Base-by-base conservation (phyloP, 2,329 filamentous ascomycete genomes). In the Diaporthe caulivora region DNA sequence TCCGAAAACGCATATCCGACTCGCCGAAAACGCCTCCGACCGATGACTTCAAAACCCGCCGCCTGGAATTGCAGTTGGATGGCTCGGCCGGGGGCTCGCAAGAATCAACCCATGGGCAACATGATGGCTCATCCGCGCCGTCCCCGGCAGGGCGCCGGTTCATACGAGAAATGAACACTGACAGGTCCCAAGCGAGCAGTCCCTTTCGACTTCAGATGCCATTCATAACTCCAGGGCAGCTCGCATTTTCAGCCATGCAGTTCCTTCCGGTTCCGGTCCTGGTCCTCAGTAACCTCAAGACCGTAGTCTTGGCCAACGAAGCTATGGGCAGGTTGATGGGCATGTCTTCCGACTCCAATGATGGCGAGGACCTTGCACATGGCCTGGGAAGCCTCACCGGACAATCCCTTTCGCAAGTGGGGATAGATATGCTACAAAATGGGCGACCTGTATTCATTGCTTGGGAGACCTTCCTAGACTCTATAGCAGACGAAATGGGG, bases 231-330 rank as follows among this genome's bases (percentile, higher is more conserved):
- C 84, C 87, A 0, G 86, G 84, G 1, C 88, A 90, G 77, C 82
- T 92, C 51, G 91, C 92, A 29, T 90, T 94, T 74, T 89, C 91
- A 1, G 91, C 92, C 7, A 84, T 95, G 82, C 92, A 94, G 78
- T 94, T 93, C 79, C 85, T 95, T 7, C 94, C 93, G 0, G 90
- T 94, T 60, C 93, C 93, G 0, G 81, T 94, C 6, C 81, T 95
- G 47, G 90, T 95, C 1, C 83, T 95, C 47, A 92, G 92, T 67
- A 89, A 87, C 47, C 78, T 89, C 40, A 95, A 95, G 81, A 93
- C 91, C 0, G 88, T 95, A 3, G 87, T 93, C 1, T 82, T 95
- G 53, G 93, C 92, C 42, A 95, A 95, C 77, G 92, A 95, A 77
- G 91, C 93, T 26, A 92, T 95, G 89, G 92, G 91, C 1, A 87